Conservation (phyloP, 139 green algal species). For the Asterochloris erici region DNA sequence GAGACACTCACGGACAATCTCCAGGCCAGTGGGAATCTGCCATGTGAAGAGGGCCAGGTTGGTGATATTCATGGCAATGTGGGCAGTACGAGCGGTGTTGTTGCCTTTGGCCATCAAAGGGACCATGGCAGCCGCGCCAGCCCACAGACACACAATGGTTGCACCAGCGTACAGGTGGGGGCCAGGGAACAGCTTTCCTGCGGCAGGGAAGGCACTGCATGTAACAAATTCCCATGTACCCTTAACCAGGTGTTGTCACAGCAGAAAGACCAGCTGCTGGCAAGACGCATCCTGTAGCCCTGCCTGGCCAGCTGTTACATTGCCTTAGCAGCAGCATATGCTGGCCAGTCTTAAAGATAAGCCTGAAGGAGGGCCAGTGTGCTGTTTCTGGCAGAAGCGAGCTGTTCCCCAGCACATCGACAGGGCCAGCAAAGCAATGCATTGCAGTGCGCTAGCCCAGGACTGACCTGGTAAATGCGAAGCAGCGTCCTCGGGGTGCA, state of each 20-base stretch:
- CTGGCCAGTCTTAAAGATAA: too few species aligned
- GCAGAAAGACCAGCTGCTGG: background rate
- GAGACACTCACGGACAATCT: constrained; percentile 78
- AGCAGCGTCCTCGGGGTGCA: too few species aligned
- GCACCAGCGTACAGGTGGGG: constrained; percentile 96
- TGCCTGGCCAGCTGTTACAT: background rate
- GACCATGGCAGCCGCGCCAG: constrained; percentile 81
- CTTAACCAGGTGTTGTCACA: background rate
- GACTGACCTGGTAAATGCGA: too few species aligned
- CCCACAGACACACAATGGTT: constrained; percentile 89
- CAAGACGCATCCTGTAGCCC: background rate
- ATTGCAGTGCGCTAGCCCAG: too few species aligned
- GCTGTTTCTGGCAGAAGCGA: too few species aligned
- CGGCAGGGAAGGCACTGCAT: background rate
- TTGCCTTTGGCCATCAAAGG: constrained; percentile 97
- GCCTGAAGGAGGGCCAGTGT: too few species aligned
- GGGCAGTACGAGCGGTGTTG: constrained; percentile 74
- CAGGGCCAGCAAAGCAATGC: too few species aligned
- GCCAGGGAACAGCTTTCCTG: constrained; percentile 95
- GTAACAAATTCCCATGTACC: background rate
- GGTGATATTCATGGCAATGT: constrained; percentile 90
- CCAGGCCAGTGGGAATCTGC: constrained; percentile 91
- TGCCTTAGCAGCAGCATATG: too few species aligned
- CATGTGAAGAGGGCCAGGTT: constrained; percentile 90
- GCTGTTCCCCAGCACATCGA: too few species aligned